A percentile compares a stretch with the other conserved stretches of the same genome.
Evolutionary conservation across 129 eudicot species (phyloP).

Genomic region (Saussurea involucrata): DNA sequence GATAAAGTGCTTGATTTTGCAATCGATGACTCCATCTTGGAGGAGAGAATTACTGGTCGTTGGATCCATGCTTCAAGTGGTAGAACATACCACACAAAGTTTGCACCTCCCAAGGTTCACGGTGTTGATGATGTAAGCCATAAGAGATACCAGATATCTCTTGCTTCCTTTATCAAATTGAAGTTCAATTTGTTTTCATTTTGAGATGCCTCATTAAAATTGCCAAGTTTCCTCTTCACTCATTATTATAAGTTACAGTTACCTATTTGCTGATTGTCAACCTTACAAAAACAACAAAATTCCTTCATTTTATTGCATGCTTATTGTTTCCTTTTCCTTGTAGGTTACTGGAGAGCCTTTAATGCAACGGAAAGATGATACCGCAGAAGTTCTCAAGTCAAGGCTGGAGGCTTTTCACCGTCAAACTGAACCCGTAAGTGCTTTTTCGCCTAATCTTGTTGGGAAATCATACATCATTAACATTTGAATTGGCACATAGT

Average conservation of each 20-base stretch:
- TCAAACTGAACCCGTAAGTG: slow-evolving; percentile 88
- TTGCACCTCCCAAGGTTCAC: slow-evolving; percentile 90
- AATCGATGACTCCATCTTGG: slow-evolving; percentile 56
- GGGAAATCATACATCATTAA: not conserved
- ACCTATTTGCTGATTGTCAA: slow-evolving; percentile 3
- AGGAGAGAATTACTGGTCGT: slow-evolving; percentile 73
- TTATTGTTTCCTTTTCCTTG: slow-evolving; percentile 8
- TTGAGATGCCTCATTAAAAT: not conserved
- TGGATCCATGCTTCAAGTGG: slow-evolving; percentile 98
- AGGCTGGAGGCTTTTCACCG: slow-evolving; percentile 90
- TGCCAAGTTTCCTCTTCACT: not conserved
- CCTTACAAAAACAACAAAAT: not conserved
- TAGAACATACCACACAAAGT: slow-evolving; percentile 89
- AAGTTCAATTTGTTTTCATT: not conserved
- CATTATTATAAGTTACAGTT: not conserved
- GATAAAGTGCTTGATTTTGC: slow-evolving; percentile 68
- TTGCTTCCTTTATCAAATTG: not conserved
- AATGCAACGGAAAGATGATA: slow-evolving; percentile 97
- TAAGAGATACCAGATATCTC: not conserved
- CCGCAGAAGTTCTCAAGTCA: slow-evolving; percentile 90
- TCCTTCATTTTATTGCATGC: slow-evolving; percentile 2
- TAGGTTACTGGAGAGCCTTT: slow-evolving; percentile 95
- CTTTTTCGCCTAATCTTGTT: not conserved
- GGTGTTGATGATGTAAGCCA: slow-evolving; percentile 85
- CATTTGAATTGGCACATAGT: not conserved